phyloP scores from a whole-genome alignment of 1,284 basidiomycete species.

The Apiotrichum veenhuisii region DNA sequence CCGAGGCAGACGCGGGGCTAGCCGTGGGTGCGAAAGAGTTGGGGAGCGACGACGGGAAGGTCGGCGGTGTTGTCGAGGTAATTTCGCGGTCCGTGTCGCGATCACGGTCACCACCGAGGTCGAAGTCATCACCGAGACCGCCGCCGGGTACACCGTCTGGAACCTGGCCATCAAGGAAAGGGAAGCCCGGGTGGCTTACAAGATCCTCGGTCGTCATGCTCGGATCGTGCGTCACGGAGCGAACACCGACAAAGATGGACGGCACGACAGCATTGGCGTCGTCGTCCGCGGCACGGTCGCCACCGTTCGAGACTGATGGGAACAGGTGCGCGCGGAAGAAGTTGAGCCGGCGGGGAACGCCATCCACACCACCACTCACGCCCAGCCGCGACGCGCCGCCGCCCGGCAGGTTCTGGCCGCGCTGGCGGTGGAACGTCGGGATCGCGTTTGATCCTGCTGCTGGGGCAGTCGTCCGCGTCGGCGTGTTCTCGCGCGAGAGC shows the following conservation, averaged over 20 bases:
- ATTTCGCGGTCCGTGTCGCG: constrained; percentile 14
- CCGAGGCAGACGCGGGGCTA: no score
- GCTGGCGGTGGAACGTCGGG: constrained; percentile 36
- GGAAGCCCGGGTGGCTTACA: constrained; percentile 38
- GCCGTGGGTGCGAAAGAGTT: not conserved
- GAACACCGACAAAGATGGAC: constrained; percentile 46
- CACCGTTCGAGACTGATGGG: constrained; percentile 27
- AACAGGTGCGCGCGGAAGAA: constrained; percentile 50
- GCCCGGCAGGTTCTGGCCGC: constrained; percentile 29
- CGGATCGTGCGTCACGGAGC: constrained; percentile 39
- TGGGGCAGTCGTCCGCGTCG: not conserved
- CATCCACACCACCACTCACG: constrained; percentile 30
- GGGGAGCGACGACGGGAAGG: not conserved
- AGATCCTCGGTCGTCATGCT: constrained; percentile 38
- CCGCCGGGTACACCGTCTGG: constrained; percentile 8
- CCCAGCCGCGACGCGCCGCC: constrained; percentile 9
- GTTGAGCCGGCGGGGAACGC: constrained; percentile 40
- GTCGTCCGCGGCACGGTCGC: constrained; percentile 8
- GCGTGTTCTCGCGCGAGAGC: not conserved
- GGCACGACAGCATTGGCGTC: constrained; percentile 38
- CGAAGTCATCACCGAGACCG: not conserved
- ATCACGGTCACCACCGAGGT: constrained; percentile 9
- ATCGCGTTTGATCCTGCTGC: constrained; percentile 9
- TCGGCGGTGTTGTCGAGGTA: not conserved
- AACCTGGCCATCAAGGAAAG: constrained; percentile 39